These are phyloP conservation scores for Pythium utonaiense DNA, from an alignment of 352 stramenopile species.

Conservation along the genomic window DNA sequence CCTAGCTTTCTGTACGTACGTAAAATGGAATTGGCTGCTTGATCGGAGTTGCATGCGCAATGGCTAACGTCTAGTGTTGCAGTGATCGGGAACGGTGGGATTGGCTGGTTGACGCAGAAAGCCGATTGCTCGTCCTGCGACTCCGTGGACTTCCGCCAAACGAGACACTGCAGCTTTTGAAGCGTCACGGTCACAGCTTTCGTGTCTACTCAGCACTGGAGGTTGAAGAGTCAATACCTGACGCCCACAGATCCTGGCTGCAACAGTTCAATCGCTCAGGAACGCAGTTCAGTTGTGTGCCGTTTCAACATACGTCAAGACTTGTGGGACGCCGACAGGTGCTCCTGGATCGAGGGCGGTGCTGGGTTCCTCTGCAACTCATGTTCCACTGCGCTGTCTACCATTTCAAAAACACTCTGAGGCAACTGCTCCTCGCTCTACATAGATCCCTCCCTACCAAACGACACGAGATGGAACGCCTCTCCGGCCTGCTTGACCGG, in stretches of 20 bases:
- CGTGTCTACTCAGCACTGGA: background rate
- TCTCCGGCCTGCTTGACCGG: constrained; percentile 33
- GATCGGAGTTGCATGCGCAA: background rate
- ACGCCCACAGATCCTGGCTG: constrained; percentile 3
- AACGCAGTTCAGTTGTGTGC: constrained; percentile 8
- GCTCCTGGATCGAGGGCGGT: constrained; percentile 43
- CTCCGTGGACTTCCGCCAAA: background rate
- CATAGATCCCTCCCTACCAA: constrained; percentile 42
- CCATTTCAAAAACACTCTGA: constrained; percentile 35
- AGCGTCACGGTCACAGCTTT: background rate
- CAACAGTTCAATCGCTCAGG: background rate
- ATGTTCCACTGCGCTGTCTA: constrained; percentile 39
- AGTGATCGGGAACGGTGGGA: constrained; percentile 39
- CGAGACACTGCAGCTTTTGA: constrained; percentile 21
- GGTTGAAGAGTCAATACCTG: background rate
- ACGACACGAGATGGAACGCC: constrained; percentile 29
- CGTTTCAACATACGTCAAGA: constrained; percentile 15
- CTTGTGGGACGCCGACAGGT: constrained; percentile 44
- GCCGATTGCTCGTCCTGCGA: background rate
- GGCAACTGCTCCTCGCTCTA: constrained; percentile 36
- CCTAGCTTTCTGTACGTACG: constrained; percentile 22
- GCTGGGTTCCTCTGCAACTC: constrained; percentile 32
- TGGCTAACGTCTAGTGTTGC: background rate
- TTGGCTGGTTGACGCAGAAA: constrained; percentile 57
- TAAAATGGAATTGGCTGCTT: background rate